phyloP scores from a whole-genome alignment of 2,329 filamentous ascomycete genomes.

The Arthrobotrys sinensis region DNA sequence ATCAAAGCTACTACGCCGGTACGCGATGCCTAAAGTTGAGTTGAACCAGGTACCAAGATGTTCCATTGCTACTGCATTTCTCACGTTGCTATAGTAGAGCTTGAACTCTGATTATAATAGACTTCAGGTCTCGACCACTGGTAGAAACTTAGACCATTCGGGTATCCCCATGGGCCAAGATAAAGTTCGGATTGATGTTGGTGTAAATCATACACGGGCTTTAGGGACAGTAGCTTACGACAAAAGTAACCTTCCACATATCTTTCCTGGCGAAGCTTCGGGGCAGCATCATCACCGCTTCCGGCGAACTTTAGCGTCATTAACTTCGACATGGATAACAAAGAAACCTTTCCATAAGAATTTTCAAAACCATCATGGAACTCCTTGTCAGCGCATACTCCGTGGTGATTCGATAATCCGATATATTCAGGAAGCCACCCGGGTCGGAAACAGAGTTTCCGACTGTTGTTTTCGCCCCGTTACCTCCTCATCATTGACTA shows the following conservation, averaged over 20 bases:
- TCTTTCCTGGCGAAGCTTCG: background rate
- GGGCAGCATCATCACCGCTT: conserved; percentile 13
- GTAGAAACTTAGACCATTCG: background rate
- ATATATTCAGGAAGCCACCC: conserved; percentile 26
- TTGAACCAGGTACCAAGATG: conserved; percentile 7
- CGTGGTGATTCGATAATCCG: background rate
- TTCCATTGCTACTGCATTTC: background rate
- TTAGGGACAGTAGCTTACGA: background rate
- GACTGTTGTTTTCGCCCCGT: conserved; percentile 1
- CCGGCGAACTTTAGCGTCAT: conserved; percentile 43
- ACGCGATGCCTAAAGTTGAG: background rate
- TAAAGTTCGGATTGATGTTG: background rate
- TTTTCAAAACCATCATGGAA: background rate
- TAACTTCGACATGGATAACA: background rate
- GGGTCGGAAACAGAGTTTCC: conserved; percentile 39
- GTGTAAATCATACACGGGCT: background rate
- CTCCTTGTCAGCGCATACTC: background rate
- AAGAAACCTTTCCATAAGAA: conserved; percentile 4
- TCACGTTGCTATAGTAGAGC: background rate
- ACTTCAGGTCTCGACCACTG: conserved; percentile 23
- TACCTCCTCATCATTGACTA: background rate
- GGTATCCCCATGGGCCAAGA: background rate
- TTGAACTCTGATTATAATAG: conserved; percentile 5
- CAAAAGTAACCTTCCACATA: conserved; percentile 2
- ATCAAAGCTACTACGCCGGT: background rate